Base-by-base conservation (phyloP, 2,329 filamentous ascomycete species). In the Pseudopyricularia cyperi region DNA sequence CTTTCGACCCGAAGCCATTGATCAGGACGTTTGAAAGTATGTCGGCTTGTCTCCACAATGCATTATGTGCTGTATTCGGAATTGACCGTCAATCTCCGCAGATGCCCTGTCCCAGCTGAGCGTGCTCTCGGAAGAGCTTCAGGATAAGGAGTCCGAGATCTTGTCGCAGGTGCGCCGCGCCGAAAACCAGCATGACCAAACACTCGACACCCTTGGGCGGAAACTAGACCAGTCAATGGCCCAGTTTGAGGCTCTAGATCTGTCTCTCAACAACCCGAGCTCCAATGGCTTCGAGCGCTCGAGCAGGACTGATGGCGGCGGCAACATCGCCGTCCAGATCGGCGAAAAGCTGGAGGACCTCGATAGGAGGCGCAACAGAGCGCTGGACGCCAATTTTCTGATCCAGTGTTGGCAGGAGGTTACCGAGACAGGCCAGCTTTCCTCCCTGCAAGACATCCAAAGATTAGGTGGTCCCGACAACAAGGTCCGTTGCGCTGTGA, bases 341-440 rank as follows among this genome's bases (percentile, higher is more conserved):
- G 93, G 93, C 59, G 89, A 95, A 70, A 83, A 85, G 62, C 73
- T 98, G 11, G 93, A 98, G 70, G 91, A 97, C 66, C 75, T 98
- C 54, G 93, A 98, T 67, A 82, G 89, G 62, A 95, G 98, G 70
- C 76, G 90, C 59, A 84, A 89, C 63, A 77, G 91, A 54, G 93
- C 93, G 32, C 77, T 93, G 65, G 93, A 98, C 71, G 90, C 93
- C 55, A 91, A 87, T 63, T 97, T 97, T 65, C 69, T 98, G 54
- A 89, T 98, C 57, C 87, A 95, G 64, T 98, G 93, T 71, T 98
- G 93, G 91, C 82, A 89, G 39, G 91, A 97, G 62, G 89, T 98
- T 59, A 90, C 85, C 67, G 90, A 95, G 62, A 84, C 85, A 8
- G 93, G 93, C 3, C 83, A 93, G 59, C 75, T 97, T 52, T 85